Percentiles rank a stretch among this genome's conserved stretches.
Evolutionary conservation across 1,139 yeast genomes (phyloP).

Genomic region (Kodamaea plutei): DNA sequence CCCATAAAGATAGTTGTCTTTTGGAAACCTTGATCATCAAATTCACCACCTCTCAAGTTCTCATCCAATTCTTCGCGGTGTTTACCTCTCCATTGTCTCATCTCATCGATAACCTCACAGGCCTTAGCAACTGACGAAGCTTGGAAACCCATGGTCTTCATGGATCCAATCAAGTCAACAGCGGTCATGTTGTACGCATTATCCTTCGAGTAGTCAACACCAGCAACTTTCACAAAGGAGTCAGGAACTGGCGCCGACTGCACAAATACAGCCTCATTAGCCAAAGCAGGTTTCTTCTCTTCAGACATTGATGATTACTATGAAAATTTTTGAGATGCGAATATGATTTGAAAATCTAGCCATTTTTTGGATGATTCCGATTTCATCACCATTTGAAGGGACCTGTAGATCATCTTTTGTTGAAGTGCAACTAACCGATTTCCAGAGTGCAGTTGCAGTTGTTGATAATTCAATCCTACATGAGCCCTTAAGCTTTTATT

Average conservation of each 20-base stretch:
- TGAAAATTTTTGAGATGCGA: no score
- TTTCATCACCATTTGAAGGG: no score
- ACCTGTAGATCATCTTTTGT: no score
- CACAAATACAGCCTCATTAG: constrained; percentile 85
- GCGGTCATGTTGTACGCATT: constrained; percentile 70
- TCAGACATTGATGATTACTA: constrained; percentile 1
- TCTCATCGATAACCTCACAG: constrained; percentile 83
- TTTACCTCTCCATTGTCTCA: constrained; percentile 90
- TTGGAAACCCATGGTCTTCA: constrained; percentile 98
- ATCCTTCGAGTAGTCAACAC: constrained; percentile 82
- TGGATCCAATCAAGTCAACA: constrained; percentile 67
- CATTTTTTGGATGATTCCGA: no score
- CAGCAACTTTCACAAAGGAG: constrained; percentile 70
- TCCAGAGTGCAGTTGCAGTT: no score
- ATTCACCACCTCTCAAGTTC: constrained; percentile 67
- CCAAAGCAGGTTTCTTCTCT: constrained; percentile 49
- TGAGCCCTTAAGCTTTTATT: no score
- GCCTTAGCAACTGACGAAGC: constrained; percentile 83
- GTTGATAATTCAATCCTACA: no score
- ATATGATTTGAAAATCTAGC: no score
- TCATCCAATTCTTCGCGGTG: constrained; percentile 62
- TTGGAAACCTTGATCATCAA: constrained; percentile 78
- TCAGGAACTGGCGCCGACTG: constrained; percentile 85
- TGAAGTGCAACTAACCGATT: no score
- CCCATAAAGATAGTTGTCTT: constrained; percentile 92